Conservation (phyloP, 257 asterid genomes). For the Penstemon newberryi region DNA sequence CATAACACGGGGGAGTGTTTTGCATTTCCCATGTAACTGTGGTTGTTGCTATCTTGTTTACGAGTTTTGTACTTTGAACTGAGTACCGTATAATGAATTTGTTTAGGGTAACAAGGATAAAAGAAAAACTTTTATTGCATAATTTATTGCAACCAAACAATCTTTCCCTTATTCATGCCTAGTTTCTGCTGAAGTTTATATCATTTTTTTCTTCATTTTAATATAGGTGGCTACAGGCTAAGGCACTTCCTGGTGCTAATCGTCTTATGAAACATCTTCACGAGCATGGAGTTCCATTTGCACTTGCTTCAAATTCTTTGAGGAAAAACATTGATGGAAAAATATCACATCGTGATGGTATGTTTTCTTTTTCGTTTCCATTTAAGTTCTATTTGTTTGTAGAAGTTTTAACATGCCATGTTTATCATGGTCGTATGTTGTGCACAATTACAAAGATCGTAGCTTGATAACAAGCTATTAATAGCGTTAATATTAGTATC, state of each 20-base stretch:
- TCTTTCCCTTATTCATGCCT: slow-evolving; percentile 1
- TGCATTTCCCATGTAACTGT: too few species aligned
- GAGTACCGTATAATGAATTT: neutral
- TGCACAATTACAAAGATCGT: neutral
- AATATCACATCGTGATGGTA: slow-evolving; percentile 66
- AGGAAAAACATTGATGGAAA: slow-evolving; percentile 60
- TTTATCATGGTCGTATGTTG: slow-evolving; percentile 18
- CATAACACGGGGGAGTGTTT: too few species aligned
- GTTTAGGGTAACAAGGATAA: neutral
- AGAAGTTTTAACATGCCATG: slow-evolving; percentile 8
- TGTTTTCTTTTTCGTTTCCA: slow-evolving; percentile 15
- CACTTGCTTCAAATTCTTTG: slow-evolving; percentile 80
- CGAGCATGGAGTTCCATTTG: slow-evolving; percentile 65
- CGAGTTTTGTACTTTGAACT: too few species aligned
- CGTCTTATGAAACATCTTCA: slow-evolving; percentile 76
- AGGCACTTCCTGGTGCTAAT: slow-evolving; percentile 86
- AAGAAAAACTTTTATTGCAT: neutral
- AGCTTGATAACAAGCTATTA: neutral
- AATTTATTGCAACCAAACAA: slow-evolving; percentile 11
- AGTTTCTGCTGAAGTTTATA: neutral
- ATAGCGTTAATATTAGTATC: neutral
- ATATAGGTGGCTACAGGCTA: slow-evolving; percentile 68
- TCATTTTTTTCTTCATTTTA: slow-evolving; percentile 7
- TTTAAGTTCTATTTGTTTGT: neutral
- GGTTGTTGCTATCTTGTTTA: too few species aligned